Conservation (phyloP, 805 yeast species). For the Maudiozyma barnettii region DNA sequence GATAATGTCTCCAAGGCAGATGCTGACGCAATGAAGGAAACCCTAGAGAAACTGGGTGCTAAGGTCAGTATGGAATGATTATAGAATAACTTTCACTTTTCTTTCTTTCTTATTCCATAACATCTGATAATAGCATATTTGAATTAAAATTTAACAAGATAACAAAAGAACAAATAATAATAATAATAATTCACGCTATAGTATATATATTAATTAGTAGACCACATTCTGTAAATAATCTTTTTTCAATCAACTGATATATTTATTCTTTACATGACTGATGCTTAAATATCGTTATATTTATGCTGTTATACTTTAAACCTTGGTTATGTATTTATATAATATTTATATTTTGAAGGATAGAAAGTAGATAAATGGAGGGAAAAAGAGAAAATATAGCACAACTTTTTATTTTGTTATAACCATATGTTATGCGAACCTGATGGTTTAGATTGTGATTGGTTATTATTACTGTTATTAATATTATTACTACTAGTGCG, state of each 20-base stretch:
- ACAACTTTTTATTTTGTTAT: constrained; percentile 2
- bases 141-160: too few relatives aligned
- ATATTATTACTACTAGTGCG: constrained; percentile 7
- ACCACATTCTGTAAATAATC: background rate
- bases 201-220: background rate
- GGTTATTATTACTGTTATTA: constrained; percentile 7
- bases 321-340: too few relatives aligned
- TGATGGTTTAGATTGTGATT: constrained; percentile 10
- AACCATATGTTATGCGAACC: constrained; percentile 22
- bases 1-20: constrained; percentile 96
- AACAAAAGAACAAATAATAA: background rate
- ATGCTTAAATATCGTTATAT: background rate
- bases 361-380: too few relatives aligned
- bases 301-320: too few relatives aligned
- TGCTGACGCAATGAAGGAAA: constrained; percentile 89
- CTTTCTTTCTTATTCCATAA: background rate
- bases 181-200: too few relatives aligned
- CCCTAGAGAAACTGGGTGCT: constrained; percentile 92
- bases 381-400: background rate
- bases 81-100: background rate
- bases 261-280: too few relatives aligned
- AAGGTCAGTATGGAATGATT: constrained; percentile 76
- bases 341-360: too few relatives aligned
- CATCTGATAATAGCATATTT: too few relatives aligned
- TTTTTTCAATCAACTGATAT: background rate